Evolutionary conservation across 768 basidiomycete genomes (phyloP).

Genomic region (Boletus rubropictus): DNA sequence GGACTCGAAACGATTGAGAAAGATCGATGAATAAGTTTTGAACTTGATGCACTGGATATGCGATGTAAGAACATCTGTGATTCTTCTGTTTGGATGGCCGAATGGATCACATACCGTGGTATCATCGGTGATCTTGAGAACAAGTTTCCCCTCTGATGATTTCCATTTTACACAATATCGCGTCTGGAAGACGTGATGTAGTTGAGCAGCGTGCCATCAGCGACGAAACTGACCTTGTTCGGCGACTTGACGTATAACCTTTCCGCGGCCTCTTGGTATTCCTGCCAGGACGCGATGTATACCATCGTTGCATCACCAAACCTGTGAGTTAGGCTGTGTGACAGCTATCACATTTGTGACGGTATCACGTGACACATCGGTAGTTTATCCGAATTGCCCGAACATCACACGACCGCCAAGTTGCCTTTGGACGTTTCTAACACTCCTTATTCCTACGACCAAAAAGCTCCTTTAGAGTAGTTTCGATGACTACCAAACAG

Average conservation of each 20-base stretch:
- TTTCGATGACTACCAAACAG: conserved; percentile 27
- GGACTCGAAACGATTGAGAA: conserved; percentile 93
- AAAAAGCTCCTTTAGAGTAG: background rate
- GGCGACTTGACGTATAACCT: conserved; percentile 78
- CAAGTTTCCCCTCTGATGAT: conserved; percentile 76
- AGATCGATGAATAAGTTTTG: conserved; percentile 90
- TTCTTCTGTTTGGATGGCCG: background rate
- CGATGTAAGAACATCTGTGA: background rate
- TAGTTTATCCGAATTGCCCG: too few species aligned
- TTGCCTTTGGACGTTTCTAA: background rate
- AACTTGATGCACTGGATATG: conserved; percentile 82
- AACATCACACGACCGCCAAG: background rate
- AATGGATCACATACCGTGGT: conserved; percentile 54
- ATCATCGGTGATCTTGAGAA: conserved; percentile 92
- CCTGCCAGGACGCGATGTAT: conserved; percentile 86
- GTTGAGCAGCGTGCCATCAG: background rate
- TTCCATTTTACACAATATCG: conserved; percentile 93
- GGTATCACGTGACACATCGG: conserved; percentile 11
- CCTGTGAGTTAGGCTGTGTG: conserved; percentile 4
- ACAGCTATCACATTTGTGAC: conserved; percentile 15
- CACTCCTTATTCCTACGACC: background rate
- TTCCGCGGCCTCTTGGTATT: conserved; percentile 87
- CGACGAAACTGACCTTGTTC: conserved; percentile 48
- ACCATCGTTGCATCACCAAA: conserved; percentile 55
- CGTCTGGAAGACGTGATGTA: conserved; percentile 43